phyloP scores from a whole-genome alignment of 1,139 yeast genomes.

The Kodamaea ohmeri region DNA sequence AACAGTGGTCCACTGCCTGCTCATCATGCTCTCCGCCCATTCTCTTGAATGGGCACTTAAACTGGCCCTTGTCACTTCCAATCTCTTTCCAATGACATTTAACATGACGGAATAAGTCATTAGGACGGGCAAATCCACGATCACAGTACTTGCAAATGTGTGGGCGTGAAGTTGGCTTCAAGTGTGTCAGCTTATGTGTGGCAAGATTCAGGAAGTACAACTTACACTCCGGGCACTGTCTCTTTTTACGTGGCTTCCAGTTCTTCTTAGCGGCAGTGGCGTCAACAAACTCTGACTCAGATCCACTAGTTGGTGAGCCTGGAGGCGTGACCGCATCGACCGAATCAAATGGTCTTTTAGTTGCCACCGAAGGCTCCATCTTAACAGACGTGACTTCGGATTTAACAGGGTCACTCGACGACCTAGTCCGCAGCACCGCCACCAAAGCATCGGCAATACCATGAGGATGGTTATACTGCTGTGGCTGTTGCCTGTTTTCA shows the following conservation, averaged over 20 bases:
- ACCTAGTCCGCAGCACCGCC: constrained; percentile 6
- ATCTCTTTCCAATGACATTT: constrained; percentile 79
- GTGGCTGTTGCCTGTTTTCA: constrained; percentile 6
- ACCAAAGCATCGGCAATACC: constrained; percentile 7
- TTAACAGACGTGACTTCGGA: not conserved
- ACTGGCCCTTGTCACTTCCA: constrained; percentile 50
- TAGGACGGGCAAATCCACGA: constrained; percentile 85
- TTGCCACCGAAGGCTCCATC: not conserved
- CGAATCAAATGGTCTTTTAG: not conserved
- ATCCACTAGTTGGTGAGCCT: constrained; percentile 3
- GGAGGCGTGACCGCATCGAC: constrained; percentile 2
- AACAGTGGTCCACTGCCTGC: constrained; percentile 39
- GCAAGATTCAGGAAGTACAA: constrained; percentile 76
- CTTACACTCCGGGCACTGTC: constrained; percentile 82
- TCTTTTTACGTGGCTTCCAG: constrained; percentile 63
- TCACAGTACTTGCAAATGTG: constrained; percentile 74
- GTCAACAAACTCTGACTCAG: constrained; percentile 5
- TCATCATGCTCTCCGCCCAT: constrained; percentile 13
- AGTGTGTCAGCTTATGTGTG: constrained; percentile 81
- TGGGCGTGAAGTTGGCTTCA: constrained; percentile 71
- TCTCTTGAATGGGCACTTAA: constrained; percentile 44
- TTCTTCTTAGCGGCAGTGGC: constrained; percentile 11
- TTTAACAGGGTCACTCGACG: constrained; percentile 1
- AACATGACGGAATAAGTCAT: constrained; percentile 79
- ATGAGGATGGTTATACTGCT: constrained; percentile 4